These are phyloP conservation scores for Angophora floribunda DNA, from an alignment of 345 rosid species.

Conservation along the genomic window DNA sequence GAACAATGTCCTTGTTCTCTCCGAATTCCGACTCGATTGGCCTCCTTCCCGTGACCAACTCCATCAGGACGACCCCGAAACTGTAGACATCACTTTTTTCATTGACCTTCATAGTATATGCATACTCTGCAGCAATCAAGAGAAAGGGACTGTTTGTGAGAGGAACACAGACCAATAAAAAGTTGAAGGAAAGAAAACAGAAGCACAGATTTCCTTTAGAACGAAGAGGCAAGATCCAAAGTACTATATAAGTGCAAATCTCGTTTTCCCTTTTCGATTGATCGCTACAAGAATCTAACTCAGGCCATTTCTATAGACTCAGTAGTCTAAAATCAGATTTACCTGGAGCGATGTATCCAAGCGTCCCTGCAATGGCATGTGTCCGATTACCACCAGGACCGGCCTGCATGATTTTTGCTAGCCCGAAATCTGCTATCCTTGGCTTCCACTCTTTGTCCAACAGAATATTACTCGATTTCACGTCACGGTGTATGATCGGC, in stretches of 20 bases:
- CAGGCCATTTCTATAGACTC: not conserved
- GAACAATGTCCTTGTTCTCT: constrained; percentile 55
- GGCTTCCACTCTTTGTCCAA: constrained; percentile 82
- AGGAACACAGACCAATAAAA: not conserved
- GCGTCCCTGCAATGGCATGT: constrained; percentile 57
- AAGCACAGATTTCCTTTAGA: not conserved
- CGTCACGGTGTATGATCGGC: constrained; percentile 79
- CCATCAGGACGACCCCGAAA: constrained; percentile 83
- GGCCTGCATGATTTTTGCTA: constrained; percentile 60
- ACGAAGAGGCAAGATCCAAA: not conserved
- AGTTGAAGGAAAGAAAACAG: not conserved
- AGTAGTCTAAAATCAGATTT: not conserved
- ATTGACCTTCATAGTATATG: constrained; percentile 40
- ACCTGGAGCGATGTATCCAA: constrained; percentile 96
- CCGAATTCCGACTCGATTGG: constrained; percentile 60
- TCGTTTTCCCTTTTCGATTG: not conserved
- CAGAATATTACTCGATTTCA: constrained; percentile 82
- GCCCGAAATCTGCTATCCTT: constrained; percentile 81
- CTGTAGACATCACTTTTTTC: constrained; percentile 90
- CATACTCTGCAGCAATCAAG: constrained; percentile 41
- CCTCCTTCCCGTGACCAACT: constrained; percentile 69
- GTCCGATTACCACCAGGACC: constrained; percentile 42
- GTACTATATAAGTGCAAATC: not conserved
- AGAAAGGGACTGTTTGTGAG: not conserved
- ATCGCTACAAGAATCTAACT: no score